phyloP scores from a whole-genome alignment of 805 yeast genomes.

The Candida silvicultrix region DNA sequence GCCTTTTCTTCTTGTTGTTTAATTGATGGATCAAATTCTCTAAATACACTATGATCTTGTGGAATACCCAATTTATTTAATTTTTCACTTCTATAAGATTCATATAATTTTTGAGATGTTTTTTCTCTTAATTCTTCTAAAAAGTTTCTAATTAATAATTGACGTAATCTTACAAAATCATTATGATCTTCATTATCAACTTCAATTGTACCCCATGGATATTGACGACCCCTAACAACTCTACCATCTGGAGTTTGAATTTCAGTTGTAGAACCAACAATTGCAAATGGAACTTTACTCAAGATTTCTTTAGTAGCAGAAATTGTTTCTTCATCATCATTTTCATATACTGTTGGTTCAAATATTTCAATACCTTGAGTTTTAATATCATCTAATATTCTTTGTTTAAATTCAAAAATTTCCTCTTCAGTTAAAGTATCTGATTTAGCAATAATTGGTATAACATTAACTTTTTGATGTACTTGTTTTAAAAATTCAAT shows the following conservation, averaged over 20 bases:
- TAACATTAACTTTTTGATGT: conserved; percentile 86
- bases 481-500: conserved; percentile 81
- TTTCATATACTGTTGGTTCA: conserved; percentile 69
- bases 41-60: conserved; percentile 90
- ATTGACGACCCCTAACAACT: conserved; percentile 80
- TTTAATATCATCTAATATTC: conserved; percentile 71
- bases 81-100: conserved; percentile 82
- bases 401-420: conserved; percentile 63
- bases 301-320: conserved; percentile 60
- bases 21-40: conserved; percentile 87
- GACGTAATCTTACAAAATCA: conserved; percentile 86
- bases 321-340: conserved; percentile 80
- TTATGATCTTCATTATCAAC: conserved; percentile 92
- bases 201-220: conserved; percentile 97
- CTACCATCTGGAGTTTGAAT: conserved; percentile 70
- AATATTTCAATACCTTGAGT: conserved; percentile 72
- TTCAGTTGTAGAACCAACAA: conserved; percentile 80
- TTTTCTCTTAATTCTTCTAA: conserved; percentile 90
- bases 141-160: conserved; percentile 80
- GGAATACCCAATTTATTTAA: conserved; percentile 76
- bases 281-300: conserved; percentile 82
- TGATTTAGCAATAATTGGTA: conserved; percentile 92
- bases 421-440: conserved; percentile 91
- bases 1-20: conserved; percentile 93
- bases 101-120: conserved; percentile 73